Evolutionary conservation across 2,329 filamentous ascomycete genomes (phyloP), one percentile per base, ranked within the genome.

Genomic region (Colletotrichum falcatum): DNA sequence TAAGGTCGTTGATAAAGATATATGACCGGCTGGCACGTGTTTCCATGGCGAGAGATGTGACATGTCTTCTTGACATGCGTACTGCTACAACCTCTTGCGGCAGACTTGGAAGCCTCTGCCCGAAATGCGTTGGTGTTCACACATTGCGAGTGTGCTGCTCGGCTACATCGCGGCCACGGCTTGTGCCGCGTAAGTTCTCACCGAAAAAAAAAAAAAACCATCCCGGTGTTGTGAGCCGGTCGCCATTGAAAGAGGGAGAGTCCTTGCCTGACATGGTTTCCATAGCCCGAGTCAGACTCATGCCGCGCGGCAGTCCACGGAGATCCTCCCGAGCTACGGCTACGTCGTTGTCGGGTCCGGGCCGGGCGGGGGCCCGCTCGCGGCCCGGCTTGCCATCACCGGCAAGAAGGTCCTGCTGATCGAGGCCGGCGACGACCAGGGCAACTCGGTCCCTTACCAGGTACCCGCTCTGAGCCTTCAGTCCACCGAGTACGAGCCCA

Each of bases 301-400:
- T 23, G n/a, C 30, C 39, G 11, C 49, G 28, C 66, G 66, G 20
- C 68, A 71, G 53, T 63, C 58, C 12, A 28, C 58, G 11, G 59
- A 63, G 33, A 67, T 67, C 20, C 64, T 67, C 37, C 48, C 66
- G 3, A 49, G 55, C 33, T 89, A 89, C 73, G 88, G 89, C 72
- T 90, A 89, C 77, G 81, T 90, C n/a, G 81, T 90, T 20, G 84
- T 90, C 44, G 88, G 88, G 6, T 88, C 85, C 16, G 87, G 87
- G 3, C 82, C 87, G 2, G 87, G 87, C 39, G 87, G 87, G 56
- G 86, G 83, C 35, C 87, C 87, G 4, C 77, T 89, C 5, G 86
- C 88, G 7, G 84, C 85, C 54, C 83, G 87, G 55, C 84, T 90
- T 49, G 88, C 88, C 18, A 81, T 85, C 26, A 86, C 86, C 12